These are phyloP conservation scores for Rhodomyrtus psidioides DNA, from an alignment of 441 rosid species.

Conservation along the genomic window DNA sequence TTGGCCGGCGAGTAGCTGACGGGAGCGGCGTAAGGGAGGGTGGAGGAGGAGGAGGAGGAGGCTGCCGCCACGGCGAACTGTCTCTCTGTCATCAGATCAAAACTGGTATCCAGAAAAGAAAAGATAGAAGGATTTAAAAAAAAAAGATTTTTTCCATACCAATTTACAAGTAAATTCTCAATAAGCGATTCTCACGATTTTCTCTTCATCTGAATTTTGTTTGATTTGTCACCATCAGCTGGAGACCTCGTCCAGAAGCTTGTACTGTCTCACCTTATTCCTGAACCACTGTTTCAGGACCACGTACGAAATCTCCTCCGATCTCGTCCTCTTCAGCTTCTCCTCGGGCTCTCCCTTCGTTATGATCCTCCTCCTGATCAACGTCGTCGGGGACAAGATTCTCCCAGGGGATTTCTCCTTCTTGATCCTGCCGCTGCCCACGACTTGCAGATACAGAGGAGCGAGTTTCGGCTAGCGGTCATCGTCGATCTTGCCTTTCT, in stretches of 20 bases:
- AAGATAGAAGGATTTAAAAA: no score
- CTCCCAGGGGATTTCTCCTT: neutral
- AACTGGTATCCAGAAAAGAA: neutral
- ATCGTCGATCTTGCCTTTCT: neutral
- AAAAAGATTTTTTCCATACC: neutral
- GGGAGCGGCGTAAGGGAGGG: no score
- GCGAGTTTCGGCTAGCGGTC: neutral
- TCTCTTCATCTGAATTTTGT: no score
- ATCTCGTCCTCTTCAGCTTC: constrained; percentile 31
- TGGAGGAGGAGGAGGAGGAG: no score
- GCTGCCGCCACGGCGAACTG: no score
- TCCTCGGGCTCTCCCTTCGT: constrained; percentile 34
- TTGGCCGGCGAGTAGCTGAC: no score
- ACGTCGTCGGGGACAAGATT: neutral
- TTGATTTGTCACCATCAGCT: constrained; percentile 16
- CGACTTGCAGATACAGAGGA: neutral
- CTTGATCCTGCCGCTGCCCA: neutral
- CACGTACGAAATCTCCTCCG: constrained; percentile 20
- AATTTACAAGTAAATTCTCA: no score
- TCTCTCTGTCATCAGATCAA: neutral
- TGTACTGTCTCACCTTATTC: constrained; percentile 59
- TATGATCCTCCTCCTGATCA: constrained; percentile 30
- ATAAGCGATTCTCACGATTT: no score
- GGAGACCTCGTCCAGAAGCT: constrained; percentile 64
- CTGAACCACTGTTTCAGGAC: constrained; percentile 29